phyloP scores from a whole-genome alignment of 805 yeast genomes.

The Cyberlindnera samutprakarnensis region DNA sequence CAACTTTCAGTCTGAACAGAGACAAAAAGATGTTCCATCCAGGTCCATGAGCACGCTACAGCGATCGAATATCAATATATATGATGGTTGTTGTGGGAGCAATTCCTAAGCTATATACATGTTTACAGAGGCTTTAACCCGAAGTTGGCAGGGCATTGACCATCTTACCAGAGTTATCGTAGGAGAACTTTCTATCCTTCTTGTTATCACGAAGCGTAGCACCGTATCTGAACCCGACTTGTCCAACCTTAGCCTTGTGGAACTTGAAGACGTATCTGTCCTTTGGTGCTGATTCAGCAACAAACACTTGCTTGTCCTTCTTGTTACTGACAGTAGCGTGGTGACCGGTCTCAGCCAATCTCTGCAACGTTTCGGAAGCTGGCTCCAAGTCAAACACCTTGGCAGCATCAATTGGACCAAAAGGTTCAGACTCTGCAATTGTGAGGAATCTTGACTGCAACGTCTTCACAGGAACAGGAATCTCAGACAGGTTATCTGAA shows the following conservation, averaged over 20 bases:
- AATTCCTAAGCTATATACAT: neutral
- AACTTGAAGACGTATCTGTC: conserved; percentile 71
- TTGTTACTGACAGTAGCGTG: conserved; percentile 25
- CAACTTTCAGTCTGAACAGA: conserved; percentile 19
- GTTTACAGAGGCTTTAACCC: conserved; percentile 11
- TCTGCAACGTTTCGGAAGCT: conserved; percentile 71
- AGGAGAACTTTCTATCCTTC: conserved; percentile 72
- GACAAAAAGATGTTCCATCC: conserved; percentile 14
- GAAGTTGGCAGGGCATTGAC: conserved; percentile 22
- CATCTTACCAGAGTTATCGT: conserved; percentile 58
- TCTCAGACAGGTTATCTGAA: conserved; percentile 82
- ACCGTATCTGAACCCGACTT: conserved; percentile 90
- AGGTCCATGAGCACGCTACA: too few species aligned
- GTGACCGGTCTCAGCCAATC: conserved; percentile 52
- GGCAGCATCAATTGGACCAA: conserved; percentile 95
- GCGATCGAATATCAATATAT: too few species aligned
- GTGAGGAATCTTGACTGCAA: conserved; percentile 76
- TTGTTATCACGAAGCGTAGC: conserved; percentile 82
- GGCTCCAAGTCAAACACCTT: conserved; percentile 74
- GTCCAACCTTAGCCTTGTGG: conserved; percentile 70
- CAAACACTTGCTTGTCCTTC: conserved; percentile 32
- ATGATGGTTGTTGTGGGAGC: neutral
- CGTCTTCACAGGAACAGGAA: conserved; percentile 83
- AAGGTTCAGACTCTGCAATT: conserved; percentile 90
- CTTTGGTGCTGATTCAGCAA: conserved; percentile 32